phyloP scores from a whole-genome alignment of 768 basidiomycete species.

The Boletus patriciae region DNA sequence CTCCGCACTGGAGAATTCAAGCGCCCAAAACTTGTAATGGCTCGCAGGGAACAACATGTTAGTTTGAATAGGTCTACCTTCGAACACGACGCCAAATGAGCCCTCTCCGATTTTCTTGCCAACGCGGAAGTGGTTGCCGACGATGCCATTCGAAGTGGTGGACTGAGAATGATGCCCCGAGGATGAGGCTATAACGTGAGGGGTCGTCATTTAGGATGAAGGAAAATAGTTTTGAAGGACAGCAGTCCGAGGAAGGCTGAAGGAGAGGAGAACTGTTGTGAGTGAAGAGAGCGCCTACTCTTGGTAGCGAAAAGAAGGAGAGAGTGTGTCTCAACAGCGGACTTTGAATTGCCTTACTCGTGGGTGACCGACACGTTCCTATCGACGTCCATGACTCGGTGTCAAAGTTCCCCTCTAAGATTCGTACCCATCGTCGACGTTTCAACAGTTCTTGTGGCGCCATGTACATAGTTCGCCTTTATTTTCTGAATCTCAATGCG shows the following conservation, averaged over 20 bases:
- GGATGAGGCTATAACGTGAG: slow-evolving; percentile 82
- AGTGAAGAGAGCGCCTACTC: slow-evolving; percentile 23
- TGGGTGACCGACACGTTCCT: slow-evolving; percentile 32
- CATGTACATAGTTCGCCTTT: neutral
- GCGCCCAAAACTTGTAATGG: slow-evolving; percentile 12
- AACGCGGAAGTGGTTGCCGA: slow-evolving; percentile 80
- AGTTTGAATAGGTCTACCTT: slow-evolving; percentile 57
- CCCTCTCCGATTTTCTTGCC: slow-evolving; percentile 99
- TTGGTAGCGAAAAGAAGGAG: slow-evolving; percentile 31
- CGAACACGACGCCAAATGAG: slow-evolving; percentile 97
- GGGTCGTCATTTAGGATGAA: slow-evolving; percentile 60
- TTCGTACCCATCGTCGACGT: neutral
- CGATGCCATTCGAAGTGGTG: slow-evolving; percentile 65
- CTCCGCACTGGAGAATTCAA: slow-evolving; percentile 5
- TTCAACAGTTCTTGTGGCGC: neutral
- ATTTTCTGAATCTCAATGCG: slow-evolving; percentile 1
- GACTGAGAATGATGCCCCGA: slow-evolving; percentile 66
- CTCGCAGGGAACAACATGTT: neutral
- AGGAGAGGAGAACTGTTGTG: slow-evolving; percentile 28
- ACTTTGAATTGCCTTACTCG: slow-evolving; percentile 32
- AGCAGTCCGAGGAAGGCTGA: slow-evolving; percentile 31
- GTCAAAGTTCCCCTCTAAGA: neutral
- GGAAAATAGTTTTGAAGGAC: slow-evolving; percentile 12
- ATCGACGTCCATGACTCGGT: neutral
- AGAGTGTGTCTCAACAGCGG: slow-evolving; percentile 26